Evolutionary conservation across 2,329 filamentous ascomycete genomes (phyloP).

Genomic region (Pseudofabraea citricarpa): DNA sequence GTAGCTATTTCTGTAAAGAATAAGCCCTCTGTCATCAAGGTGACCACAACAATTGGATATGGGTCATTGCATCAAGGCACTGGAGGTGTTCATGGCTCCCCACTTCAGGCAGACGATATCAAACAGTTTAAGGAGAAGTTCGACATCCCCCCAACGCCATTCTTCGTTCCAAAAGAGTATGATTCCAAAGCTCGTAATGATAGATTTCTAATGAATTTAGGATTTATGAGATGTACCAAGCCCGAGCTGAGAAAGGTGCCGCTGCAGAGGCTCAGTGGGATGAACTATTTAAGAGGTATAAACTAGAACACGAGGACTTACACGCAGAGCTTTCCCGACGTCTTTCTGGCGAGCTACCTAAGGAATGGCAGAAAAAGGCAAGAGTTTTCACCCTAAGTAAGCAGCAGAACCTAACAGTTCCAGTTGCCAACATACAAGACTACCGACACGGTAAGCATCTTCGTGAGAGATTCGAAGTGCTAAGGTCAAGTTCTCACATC

Average conservation of each 20-base stretch:
- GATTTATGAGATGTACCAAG: conserved; percentile 88
- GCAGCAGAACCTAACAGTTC: too few relatives aligned
- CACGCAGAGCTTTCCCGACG: conserved; percentile 78
- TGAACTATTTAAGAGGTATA: conserved; percentile 84
- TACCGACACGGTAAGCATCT: too few relatives aligned
- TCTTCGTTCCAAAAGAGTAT: conserved; percentile 88
- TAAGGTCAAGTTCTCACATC: too few relatives aligned
- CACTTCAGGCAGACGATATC: conserved; percentile 91
- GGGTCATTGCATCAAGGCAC: conserved; percentile 92
- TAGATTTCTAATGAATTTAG: too few relatives aligned
- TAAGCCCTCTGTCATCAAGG: conserved; percentile 96
- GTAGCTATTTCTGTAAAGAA: conserved; percentile 82
- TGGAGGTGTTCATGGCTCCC: conserved; percentile 91
- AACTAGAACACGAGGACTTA: conserved; percentile 69
- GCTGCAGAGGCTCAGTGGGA: conserved; percentile 94
- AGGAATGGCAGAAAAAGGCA: conserved; percentile 93
- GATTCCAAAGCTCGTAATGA: too few relatives aligned
- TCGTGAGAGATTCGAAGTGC: too few relatives aligned
- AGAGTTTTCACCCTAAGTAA: conserved; percentile 88
- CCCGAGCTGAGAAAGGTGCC: conserved; percentile 80
- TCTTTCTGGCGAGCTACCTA: conserved; percentile 76
- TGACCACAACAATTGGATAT: conserved; percentile 95
- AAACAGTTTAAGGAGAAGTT: conserved; percentile 92
- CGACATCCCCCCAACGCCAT: conserved; percentile 92
- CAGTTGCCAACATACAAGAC: too few relatives aligned